Evolutionary conservation across 108 stramenopile genomes (phyloP), one percentile per base, ranked within the genome.

Genomic region (Skeletonema grethae): DNA sequence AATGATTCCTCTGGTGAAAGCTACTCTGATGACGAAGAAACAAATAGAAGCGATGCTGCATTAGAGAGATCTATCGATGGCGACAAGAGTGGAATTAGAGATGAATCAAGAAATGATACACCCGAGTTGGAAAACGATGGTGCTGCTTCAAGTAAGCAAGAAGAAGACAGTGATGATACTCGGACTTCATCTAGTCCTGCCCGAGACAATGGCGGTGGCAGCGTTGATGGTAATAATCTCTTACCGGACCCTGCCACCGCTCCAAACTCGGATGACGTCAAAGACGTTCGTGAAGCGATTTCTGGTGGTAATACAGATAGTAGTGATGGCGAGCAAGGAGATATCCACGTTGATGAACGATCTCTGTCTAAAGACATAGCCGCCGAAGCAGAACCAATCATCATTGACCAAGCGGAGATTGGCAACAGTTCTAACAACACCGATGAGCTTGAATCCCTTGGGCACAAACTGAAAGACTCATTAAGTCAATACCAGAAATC

Each of bases 401-500:
- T 18, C 16, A 24, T 25, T n/a, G 29, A 38, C 18, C 29, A 43
- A 34, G 28, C 59, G 2, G 6, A 38, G 20, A 36, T 29, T 53
- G 29, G 18, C 20, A 57, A 36, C 57, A 38, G 57, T 35, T 16
- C 32, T 39, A 28, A 41, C 32, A 61, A 63, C 61, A 50, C 63
- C 22, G 34, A 55, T 24, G 22, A 55, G 11, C 66, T 79, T 16
- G 41, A 79, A 57, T 15, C 58, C 29, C 56, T 80, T 28, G 79
- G 79, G 16, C 34, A 18, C 18, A 73, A 80, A 56, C 63, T 80
- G 43, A 74, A 69, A 59, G 65, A 63, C 63, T 74, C 79, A 50
- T 38, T 80, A 18, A 56, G 68, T 63, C 67, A 74, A n/a, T 80
- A 80, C 50, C 68, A 74, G 64, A 65, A 63, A 28, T 68, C 67